A percentile compares a stretch with the other conserved stretches of the same genome.
Conservation (phyloP, 108 stramenopile species). For the Cyclotella kingstonii region DNA sequence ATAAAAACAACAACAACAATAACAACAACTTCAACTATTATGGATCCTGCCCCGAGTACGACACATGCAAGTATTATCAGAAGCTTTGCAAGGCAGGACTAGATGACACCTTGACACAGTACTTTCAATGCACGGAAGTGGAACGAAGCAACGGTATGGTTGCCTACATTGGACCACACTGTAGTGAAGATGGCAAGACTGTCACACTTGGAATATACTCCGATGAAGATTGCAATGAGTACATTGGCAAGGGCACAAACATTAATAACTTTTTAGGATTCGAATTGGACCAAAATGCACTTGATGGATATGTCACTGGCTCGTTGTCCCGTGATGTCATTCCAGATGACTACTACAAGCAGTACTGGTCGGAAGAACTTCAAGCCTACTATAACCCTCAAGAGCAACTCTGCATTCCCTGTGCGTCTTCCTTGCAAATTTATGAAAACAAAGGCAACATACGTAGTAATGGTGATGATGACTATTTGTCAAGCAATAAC, state of each 20-base stretch:
- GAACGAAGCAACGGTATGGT: constrained; percentile 46
- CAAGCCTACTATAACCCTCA: constrained; percentile 21
- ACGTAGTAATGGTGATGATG: constrained; percentile 4
- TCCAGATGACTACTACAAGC: background rate
- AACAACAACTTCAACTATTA: constrained; percentile 22
- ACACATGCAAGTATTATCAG: constrained; percentile 26
- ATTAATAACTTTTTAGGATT: constrained; percentile 33
- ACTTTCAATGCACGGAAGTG: constrained; percentile 40
- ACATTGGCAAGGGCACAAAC: constrained; percentile 40
- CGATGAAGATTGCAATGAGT: constrained; percentile 74
- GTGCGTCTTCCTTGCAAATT: constrained; percentile 8
- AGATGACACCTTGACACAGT: constrained; percentile 17
- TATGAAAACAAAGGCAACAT: background rate
- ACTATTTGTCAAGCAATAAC: constrained; percentile 14
- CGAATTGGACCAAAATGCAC: constrained; percentile 18
- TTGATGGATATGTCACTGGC: constrained; percentile 33
- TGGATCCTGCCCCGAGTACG: constrained; percentile 28
- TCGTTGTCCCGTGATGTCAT: constrained; percentile 19
- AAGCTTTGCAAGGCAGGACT: constrained; percentile 10
- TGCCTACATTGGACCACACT: constrained; percentile 72
- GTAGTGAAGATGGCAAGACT: constrained; percentile 55
- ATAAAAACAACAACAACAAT: constrained; percentile 21
- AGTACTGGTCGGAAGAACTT: constrained; percentile 16
- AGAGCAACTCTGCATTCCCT: constrained; percentile 12
- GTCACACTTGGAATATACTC: constrained; percentile 72